Base-by-base conservation (phyloP, 306 rosid species). In the Calophaca sinica region DNA sequence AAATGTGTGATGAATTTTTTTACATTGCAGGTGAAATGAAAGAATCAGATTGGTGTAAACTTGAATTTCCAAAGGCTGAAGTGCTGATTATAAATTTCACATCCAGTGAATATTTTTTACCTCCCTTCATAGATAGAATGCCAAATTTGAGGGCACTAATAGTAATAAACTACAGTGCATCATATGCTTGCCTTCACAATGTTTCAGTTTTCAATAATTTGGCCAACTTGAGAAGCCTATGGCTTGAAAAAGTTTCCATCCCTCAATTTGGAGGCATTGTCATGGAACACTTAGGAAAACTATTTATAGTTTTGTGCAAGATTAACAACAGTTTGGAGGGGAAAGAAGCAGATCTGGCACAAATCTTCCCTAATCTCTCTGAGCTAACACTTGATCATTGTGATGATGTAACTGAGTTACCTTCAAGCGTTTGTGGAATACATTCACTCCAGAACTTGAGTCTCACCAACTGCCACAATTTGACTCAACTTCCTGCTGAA, bases 301-400 rank as follows among this genome's bases (percentile, higher is more conserved):
- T 94, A n/a, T 89, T 84, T 5, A 63, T 94, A 7, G 84, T 94
- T 66, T 83, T 86, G 0, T 91, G 97, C 84, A 87, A 89, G 80
- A 62, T 82, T 38, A 85, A 77, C 8, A 64, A 85, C 50, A 80
- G 86, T 82, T 79, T 94, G 2, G 82, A 82, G 20, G 85, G 71
- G 11, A 74, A 83, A 14, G 69, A 61, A 15, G 62, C 70, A 55
- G 36, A 89, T 41, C 5, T 85, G 9, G 64, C 89, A 2, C 75
- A 68, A 26, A 74, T 71, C 9, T 91, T 94, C 81, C 97, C 97
- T 2, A 55, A 69, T 35, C 86, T 94, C 68, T 52, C 67, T 3
- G 97, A 91, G 26, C 88, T 94, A 78, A 87, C 94, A 28, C 86
- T 94, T 11, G 90, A 94, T 82, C 91, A 89, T 53, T 94, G 98